phyloP scores from a whole-genome alignment of 164 flowering plant genomes.

The Aristolochia fimbriata region DNA sequence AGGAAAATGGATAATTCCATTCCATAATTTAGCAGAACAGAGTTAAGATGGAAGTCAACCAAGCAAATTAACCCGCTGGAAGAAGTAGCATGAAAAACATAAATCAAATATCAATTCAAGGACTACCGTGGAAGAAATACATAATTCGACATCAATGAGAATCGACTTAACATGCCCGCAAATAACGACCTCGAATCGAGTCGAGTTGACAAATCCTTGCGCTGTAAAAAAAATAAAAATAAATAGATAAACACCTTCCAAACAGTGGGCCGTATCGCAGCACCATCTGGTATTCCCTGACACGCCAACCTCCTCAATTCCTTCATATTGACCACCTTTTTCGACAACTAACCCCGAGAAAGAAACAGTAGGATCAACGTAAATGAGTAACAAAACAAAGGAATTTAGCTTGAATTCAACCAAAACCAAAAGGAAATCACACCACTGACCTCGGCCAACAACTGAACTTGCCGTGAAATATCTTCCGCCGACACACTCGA shows the following conservation, averaged over 20 bases:
- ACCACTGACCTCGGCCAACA: constrained; percentile 55
- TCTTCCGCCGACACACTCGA: constrained; percentile 39
- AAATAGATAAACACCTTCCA: constrained; percentile 61
- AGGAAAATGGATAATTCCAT: no score
- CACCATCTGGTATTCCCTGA: constrained; percentile 75
- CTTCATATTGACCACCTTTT: constrained; percentile 53
- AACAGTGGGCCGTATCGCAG: constrained; percentile 70
- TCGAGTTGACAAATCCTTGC: background rate
- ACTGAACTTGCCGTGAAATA: constrained; percentile 50
- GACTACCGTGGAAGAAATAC: no score
- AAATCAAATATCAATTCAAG: no score
- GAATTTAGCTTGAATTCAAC: background rate
- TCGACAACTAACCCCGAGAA: constrained; percentile 42
- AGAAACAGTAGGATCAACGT: constrained; percentile 1
- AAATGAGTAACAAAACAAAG: background rate
- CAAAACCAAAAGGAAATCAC: background rate
- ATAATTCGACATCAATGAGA: no score
- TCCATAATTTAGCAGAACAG: no score
- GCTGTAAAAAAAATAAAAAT: background rate
- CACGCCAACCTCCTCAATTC: constrained; percentile 73
- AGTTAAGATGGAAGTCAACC: no score
- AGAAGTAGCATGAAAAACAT: no score
- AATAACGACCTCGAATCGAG: background rate
- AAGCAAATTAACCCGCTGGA: no score
- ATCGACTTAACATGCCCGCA: no score